Percentiles rank a stretch among this genome's conserved stretches.
Conservation (phyloP, 1,284 basidiomycete genomes). For the Ustilago curta region DNA sequence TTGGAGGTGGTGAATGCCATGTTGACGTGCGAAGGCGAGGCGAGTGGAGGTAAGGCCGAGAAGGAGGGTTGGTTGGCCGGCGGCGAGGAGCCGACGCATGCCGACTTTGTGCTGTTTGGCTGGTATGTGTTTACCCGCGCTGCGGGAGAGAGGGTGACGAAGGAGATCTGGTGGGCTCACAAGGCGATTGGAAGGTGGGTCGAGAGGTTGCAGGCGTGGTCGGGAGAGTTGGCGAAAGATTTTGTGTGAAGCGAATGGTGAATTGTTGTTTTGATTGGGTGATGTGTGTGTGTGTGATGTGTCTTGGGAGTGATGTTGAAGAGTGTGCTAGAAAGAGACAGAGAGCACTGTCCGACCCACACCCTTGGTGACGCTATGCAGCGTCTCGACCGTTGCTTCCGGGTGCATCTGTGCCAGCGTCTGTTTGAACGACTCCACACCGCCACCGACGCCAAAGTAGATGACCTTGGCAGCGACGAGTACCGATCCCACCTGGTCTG, state of each 20-base stretch:
- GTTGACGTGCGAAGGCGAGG: conserved; percentile 33
- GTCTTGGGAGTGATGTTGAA: neutral
- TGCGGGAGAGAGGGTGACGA: conserved; percentile 33
- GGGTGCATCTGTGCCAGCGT: conserved; percentile 69
- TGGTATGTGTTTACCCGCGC: conserved; percentile 52
- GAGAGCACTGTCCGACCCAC: conserved; percentile 56
- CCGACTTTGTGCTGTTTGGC: conserved; percentile 58
- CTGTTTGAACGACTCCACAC: conserved; percentile 79
- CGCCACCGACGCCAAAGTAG: conserved; percentile 96
- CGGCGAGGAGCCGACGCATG: conserved; percentile 54
- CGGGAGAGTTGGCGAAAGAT: conserved; percentile 41
- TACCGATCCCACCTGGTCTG: conserved; percentile 70
- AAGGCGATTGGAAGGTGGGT: conserved; percentile 47
- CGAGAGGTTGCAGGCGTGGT: conserved; percentile 49
- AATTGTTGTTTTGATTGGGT: neutral
- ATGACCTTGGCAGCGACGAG: conserved; percentile 88
- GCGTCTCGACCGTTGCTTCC: conserved; percentile 7
- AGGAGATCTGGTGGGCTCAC: conserved; percentile 51
- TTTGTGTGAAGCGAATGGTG: conserved; percentile 27
- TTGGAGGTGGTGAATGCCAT: conserved; percentile 45
- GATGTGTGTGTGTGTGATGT: neutral
- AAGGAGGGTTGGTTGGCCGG: conserved; percentile 46
- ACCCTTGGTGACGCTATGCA: conserved; percentile 44
- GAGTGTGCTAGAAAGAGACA: conserved; percentile 26
- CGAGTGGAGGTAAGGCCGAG: conserved; percentile 7